A percentile compares a stretch with the other conserved stretches of the same genome.
These are phyloP conservation scores for Candida quercuum DNA, from an alignment of 805 yeast genomes.

Conservation along the genomic window DNA sequence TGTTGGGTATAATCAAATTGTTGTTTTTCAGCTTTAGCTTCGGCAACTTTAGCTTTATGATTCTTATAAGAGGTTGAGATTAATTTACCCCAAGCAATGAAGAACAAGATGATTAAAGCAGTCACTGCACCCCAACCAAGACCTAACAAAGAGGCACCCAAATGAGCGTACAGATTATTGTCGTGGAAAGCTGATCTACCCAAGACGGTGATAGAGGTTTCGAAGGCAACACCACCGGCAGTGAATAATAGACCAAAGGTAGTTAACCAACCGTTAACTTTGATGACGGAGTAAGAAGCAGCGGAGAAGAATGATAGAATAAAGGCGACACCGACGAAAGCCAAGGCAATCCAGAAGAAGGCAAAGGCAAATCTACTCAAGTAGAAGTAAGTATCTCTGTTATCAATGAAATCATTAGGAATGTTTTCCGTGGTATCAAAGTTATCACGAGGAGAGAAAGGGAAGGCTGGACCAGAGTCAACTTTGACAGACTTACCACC, in stretches of 20 bases:
- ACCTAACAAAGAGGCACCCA: constrained; percentile 58
- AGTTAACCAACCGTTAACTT: constrained; percentile 47
- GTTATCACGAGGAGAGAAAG: constrained; percentile 72
- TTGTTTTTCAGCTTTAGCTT: constrained; percentile 19
- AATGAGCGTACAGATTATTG: constrained; percentile 36
- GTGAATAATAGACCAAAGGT: constrained; percentile 47
- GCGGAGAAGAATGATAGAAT: constrained; percentile 49
- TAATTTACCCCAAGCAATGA: constrained; percentile 46
- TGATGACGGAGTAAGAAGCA: constrained; percentile 51
- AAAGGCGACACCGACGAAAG: constrained; percentile 59
- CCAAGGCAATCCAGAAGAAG: constrained; percentile 52
- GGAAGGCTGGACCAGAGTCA: constrained; percentile 57
- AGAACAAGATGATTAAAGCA: constrained; percentile 42
- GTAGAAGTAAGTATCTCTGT: constrained; percentile 56
- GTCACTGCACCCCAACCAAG: constrained; percentile 68
- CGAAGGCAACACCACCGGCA: constrained; percentile 60
- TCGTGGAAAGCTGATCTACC: constrained; percentile 63
- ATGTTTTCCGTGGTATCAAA: constrained; percentile 48
- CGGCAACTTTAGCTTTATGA: constrained; percentile 36
- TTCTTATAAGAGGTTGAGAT: constrained; percentile 44
- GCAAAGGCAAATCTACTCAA: constrained; percentile 64
- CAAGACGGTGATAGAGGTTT: constrained; percentile 75
- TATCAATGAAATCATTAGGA: constrained; percentile 47
- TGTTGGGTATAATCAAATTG: constrained; percentile 10
- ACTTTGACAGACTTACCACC: constrained; percentile 30